Evolutionary conservation across 108 stramenopile species (phyloP), one percentile per base, ranked within the genome.

Genomic region (Skeletonema potamos): DNA sequence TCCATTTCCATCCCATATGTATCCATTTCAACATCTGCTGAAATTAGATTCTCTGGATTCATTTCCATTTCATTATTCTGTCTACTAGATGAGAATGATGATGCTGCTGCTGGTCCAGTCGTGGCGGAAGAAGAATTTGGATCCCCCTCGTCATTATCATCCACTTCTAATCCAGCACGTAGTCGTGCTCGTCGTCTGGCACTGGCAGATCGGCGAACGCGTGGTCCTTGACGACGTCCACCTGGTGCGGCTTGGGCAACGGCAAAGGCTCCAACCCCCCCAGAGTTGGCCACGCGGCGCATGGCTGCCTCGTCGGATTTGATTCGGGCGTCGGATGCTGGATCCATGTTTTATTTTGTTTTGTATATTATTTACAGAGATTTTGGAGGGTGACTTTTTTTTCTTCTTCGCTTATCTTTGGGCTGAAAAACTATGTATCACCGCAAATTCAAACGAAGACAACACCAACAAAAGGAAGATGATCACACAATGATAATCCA

Each of bases 161-260:
- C 62, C 3, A 26, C 20, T 18, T 77, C 76, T 18, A 77, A 51
- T 15, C 76, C 76, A 24, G 76, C 76, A 24, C 76, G 46, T 36
- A 70, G 58, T 26, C 76, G 48, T 3, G 76, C 76, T 13, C 76
- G 28, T 28, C 68, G 60, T 32, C 76, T 33, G 0, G 60, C 60
- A 22, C 37, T 43, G 43, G 76, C 76, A 7, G 76, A 54, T 29
- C 76, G 76, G 34, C 76, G 63, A n/a, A 64, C 27, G 4, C 76
- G 68, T 1, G 68, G 68, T 4, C 68, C 68, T 11, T 55, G 48
- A 8, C 76, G 62, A 34, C 76, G 33, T 30, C 76, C 76, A 0
- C 68, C 76, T 9, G 76, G 66, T 13, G 76, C 76, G 41, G 76
- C 68, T 48, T 77, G 68, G 36, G 62, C 76, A 12, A 77, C 76